phyloP scores from a whole-genome alignment of 257 asterid species.

The Cinchona pubescens region DNA sequence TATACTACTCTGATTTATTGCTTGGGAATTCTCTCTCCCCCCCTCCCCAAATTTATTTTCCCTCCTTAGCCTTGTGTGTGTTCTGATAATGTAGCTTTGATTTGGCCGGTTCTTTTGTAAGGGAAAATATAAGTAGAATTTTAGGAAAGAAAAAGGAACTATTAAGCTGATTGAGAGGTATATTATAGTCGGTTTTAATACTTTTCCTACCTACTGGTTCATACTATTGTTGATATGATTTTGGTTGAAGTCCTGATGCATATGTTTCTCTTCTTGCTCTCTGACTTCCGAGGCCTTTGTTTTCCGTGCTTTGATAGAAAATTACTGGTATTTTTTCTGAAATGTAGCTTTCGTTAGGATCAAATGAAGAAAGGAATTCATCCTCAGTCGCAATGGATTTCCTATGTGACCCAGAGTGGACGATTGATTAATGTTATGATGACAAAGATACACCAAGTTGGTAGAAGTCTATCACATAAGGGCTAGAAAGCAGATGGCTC shows the following conservation, averaged over 20 bases:
- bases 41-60: neutral
- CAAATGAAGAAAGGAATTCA: constrained; percentile 82
- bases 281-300: neutral
- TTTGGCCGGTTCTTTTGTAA: neutral
- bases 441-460: constrained; percentile 64
- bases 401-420: constrained; percentile 77
- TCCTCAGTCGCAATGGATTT: constrained; percentile 78
- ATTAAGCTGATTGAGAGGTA: neutral
- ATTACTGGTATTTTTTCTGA: neutral
- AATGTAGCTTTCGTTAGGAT: constrained; percentile 28
- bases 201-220: neutral
- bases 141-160: neutral
- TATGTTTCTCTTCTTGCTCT: too few relatives aligned
- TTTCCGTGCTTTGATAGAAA: neutral
- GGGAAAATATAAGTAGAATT: neutral
- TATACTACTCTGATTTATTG: neutral
- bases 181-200: too few relatives aligned
- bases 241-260: too few relatives aligned
- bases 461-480: constrained; percentile 71
- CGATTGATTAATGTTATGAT: constrained; percentile 56
- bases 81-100: neutral
- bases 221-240: too few relatives aligned
- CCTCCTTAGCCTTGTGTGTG: neutral
- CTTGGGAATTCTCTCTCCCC: neutral
- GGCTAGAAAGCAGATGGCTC: constrained; percentile 67